Evolutionary conservation across 805 yeast species (phyloP).

Genomic region (Lipomyces spencermartinsiae): DNA sequence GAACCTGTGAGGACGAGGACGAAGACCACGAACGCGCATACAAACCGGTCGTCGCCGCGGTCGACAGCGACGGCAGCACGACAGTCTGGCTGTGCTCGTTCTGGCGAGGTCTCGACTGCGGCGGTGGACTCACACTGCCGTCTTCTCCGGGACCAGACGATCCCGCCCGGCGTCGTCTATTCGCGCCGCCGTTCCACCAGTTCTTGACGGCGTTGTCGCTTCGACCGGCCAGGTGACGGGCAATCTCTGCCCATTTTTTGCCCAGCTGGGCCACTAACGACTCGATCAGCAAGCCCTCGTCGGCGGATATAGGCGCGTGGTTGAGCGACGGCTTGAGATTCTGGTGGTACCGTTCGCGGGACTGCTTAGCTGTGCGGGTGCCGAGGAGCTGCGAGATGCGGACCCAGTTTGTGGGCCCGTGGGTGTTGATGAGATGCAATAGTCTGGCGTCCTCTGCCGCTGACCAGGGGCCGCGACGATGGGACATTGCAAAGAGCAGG

Average conservation of each 20-base stretch:
- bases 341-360: constrained; percentile 90
- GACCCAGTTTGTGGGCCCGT: constrained; percentile 90
- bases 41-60: not conserved
- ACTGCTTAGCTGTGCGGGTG: constrained; percentile 87
- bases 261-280: constrained; percentile 79
- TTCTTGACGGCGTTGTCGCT: constrained; percentile 91
- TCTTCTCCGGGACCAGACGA: constrained; percentile 6
- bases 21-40: not conserved
- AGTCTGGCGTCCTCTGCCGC: constrained; percentile 80
- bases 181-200: constrained; percentile 94
- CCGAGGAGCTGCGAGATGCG: constrained; percentile 74
- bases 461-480: constrained; percentile 78
- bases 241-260: constrained; percentile 92
- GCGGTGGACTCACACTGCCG: not conserved
- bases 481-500: constrained; percentile 2
- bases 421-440: constrained; percentile 68
- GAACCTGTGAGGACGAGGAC: not conserved
- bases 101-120: constrained; percentile 5
- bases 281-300: constrained; percentile 84
- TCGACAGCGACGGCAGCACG: constrained; percentile 11
- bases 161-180: constrained; percentile 63
- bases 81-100: not conserved
- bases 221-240: constrained; percentile 79
- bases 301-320: constrained; percentile 79
- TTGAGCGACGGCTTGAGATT: constrained; percentile 85